These are phyloP conservation scores for Aethionema arabicum DNA, from an alignment of 345 rosid species.

Conservation along the genomic window DNA sequence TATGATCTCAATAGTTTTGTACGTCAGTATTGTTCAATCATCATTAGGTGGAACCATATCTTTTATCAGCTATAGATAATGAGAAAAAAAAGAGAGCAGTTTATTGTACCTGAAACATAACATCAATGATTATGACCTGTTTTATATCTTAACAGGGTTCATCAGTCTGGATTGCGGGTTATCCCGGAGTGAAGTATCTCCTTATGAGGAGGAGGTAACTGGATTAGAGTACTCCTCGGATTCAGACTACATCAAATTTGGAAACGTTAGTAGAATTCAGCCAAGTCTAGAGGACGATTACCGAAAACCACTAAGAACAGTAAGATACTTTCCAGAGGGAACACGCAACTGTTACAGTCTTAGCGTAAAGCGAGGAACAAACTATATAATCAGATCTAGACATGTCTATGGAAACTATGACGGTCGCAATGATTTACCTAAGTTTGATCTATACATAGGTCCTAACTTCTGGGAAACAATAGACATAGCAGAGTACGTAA, in stretches of 20 bases:
- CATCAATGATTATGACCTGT: neutral
- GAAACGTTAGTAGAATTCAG: slow-evolving; percentile 15
- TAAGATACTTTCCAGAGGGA: slow-evolving; percentile 45
- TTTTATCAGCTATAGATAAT: too few relatives aligned
- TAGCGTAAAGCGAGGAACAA: slow-evolving; percentile 23
- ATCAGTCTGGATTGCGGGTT: slow-evolving; percentile 46
- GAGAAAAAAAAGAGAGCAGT: neutral
- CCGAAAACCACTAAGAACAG: neutral
- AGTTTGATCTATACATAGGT: slow-evolving; percentile 35
- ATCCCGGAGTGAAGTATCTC: slow-evolving; percentile 15
- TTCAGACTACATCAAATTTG: slow-evolving; percentile 25
- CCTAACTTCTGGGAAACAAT: slow-evolving; percentile 37
- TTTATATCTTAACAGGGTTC: slow-evolving; percentile 28
- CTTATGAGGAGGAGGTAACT: slow-evolving; percentile 28
- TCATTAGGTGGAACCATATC: too few relatives aligned
- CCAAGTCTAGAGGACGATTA: neutral
- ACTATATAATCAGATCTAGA: slow-evolving; percentile 37
- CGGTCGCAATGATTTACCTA: slow-evolving; percentile 12
- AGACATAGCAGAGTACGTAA: neutral
- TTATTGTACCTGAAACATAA: neutral
- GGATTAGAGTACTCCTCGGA: slow-evolving; percentile 36
- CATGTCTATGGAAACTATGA: slow-evolving; percentile 39
- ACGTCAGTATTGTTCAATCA: too few relatives aligned
- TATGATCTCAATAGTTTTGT: too few relatives aligned
- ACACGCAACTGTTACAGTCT: slow-evolving; percentile 39